These are phyloP conservation scores for Ogataea paraovalis DNA, from an alignment of 805 yeast species.

Conservation along the genomic window DNA sequence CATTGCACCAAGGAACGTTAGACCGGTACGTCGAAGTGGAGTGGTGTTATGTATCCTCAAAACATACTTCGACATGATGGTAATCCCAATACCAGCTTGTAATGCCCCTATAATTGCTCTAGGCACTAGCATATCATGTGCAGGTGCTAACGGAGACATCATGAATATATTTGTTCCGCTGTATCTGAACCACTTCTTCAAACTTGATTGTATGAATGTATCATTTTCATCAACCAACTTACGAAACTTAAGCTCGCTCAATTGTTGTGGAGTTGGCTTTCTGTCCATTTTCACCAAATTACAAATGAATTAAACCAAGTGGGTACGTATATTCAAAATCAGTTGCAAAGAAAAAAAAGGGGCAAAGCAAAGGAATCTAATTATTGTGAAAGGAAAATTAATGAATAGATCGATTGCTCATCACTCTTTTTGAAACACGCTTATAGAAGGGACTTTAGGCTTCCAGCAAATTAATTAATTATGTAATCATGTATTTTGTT, in stretches of 20 bases:
- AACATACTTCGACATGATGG: slow-evolving; percentile 3
- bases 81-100: slow-evolving; percentile 25
- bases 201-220: slow-evolving; percentile 11
- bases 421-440: too few relatives aligned
- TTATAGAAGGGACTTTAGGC: too few relatives aligned
- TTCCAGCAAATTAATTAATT: too few relatives aligned
- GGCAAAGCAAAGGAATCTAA: too few relatives aligned
- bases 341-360: too few relatives aligned
- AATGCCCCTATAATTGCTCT: slow-evolving; percentile 23
- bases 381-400: too few relatives aligned
- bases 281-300: background rate
- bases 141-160: slow-evolving; percentile 34
- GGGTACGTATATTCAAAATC: too few relatives aligned
- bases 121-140: slow-evolving; percentile 29
- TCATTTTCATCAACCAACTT: slow-evolving; percentile 26
- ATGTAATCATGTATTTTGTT: too few relatives aligned
- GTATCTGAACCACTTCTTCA: slow-evolving; percentile 25
- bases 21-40: background rate
- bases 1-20: background rate
- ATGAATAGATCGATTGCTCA: too few relatives aligned
- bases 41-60: background rate
- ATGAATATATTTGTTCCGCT: slow-evolving; percentile 26
- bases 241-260: slow-evolving; percentile 5
- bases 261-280: background rate
- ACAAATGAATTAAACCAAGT: too few relatives aligned